Conservation (phyloP, 495 filamentous ascomycete species). For the Penicillium psychrofluorescens region DNA sequence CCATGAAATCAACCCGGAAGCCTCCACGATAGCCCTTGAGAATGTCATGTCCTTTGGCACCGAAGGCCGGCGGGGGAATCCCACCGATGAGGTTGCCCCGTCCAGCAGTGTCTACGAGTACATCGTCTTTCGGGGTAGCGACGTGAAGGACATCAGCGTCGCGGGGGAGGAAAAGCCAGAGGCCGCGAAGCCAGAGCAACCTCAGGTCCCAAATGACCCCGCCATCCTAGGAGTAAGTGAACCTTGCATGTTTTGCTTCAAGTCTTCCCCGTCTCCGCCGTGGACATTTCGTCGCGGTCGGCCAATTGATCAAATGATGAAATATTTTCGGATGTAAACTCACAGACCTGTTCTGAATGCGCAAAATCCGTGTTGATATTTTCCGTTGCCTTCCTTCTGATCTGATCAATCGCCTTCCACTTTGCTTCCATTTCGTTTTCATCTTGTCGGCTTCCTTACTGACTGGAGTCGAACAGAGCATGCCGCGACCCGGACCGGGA, state of each 20-base stretch:
- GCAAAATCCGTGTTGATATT: conserved; percentile 91
- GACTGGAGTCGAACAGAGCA: conserved; percentile 28
- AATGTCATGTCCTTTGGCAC: conserved; percentile 90
- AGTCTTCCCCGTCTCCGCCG: conserved; percentile 1
- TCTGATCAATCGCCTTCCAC: conserved; percentile 21
- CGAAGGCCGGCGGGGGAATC: conserved; percentile 74
- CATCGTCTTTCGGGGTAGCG: conserved; percentile 96
- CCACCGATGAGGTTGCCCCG: conserved; percentile 70
- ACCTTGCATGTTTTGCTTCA: conserved; percentile 1
- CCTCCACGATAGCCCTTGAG: conserved; percentile 91
- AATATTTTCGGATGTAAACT: conserved; percentile 48
- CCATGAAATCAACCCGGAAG: conserved; percentile 96
- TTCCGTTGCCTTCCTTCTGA: conserved; percentile 99
- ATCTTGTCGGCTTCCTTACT: conserved; percentile 10
- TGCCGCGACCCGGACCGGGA: conserved; percentile 22
- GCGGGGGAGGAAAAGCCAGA: conserved; percentile 70
- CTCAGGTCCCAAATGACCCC: conserved; percentile 85
- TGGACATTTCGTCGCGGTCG: conserved; percentile 4
- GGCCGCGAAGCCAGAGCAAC: conserved; percentile 54
- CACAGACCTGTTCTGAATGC: conserved; percentile 68
- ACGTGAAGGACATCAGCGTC: conserved; percentile 95
- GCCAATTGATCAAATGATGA: conserved; percentile 52
- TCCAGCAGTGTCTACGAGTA: conserved; percentile 92
- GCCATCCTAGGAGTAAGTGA: conserved; percentile 93
- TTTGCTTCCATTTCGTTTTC: neutral